Evolutionary conservation across 2,329 filamentous ascomycete species (phyloP), one percentile per base, ranked within the genome.

Genomic region (Chrysoporthe puriensis): DNA sequence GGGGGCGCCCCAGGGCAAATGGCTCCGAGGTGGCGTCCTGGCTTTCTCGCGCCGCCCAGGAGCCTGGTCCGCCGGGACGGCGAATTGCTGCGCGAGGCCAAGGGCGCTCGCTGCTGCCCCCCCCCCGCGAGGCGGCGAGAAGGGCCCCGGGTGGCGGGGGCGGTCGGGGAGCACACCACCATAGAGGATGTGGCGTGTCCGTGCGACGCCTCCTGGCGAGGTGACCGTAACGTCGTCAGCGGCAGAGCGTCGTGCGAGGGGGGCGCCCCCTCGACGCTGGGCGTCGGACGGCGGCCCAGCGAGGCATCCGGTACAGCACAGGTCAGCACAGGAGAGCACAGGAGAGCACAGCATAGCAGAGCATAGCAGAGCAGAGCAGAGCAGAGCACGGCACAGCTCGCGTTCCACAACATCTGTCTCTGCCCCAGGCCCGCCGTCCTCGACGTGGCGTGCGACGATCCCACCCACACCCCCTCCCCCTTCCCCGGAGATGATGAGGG

Each of bases 11-110:
- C 13, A 56, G 61, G 9, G 18, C 36, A 4, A 8, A 63, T 26
- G 61, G 64, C 40, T 67, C 56, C 6, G 54, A 64, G 40, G 64
- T 69, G 18, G 54, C 64, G 8, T 67, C 62, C 61, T 67, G 61
- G 61, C 64, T 26, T 26, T 26, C 26, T 69, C 4, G 26, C 67
- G 36, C 44, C 54, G 36, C 52, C 32, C 6, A 48, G 34, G 7
- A 64, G 58, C 18, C 40, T 69, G 58, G 9, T 36, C 44, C 46
- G 44, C 34, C 54, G 57, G 52, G 42, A 64, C 2, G 64, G 67
- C 50, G 21, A 46, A 26, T 61, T 67, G 32, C 36, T 64, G 46
- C n/a, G 48, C 1, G 60, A 58, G 56, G 67, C 46, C 0, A 64
- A 64, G 61, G 13, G 6, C n/a, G 21, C 16, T 11, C 26, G 44